Percentiles rank a stretch among this genome's conserved stretches.
Evolutionary conservation across 257 asterid genomes (phyloP).

Genomic region (Asclepias syriaca): DNA sequence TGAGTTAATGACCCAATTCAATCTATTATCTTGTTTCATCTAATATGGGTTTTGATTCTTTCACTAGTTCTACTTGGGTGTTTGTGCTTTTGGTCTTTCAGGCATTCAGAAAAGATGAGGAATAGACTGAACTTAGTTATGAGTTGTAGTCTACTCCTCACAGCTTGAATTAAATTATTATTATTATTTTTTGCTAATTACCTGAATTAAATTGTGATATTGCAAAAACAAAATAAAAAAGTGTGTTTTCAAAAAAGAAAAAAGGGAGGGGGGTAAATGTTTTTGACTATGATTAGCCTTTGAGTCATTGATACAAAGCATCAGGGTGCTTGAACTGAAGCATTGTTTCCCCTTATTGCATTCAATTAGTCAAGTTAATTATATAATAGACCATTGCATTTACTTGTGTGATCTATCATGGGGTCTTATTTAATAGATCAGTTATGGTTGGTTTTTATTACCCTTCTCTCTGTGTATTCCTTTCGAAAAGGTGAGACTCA

Average conservation of each 20-base stretch:
- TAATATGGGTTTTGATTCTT: neutral
- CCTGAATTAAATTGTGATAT: neutral
- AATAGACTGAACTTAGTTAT: neutral
- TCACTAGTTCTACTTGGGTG: neutral
- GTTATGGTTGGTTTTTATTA: neutral
- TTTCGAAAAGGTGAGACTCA: neutral
- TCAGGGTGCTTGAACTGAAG: neutral
- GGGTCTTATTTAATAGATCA: neutral
- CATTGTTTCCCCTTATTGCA: neutral
- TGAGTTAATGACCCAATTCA: neutral
- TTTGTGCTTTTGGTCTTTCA: neutral
- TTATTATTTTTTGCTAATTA: too few relatives aligned
- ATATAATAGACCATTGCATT: neutral
- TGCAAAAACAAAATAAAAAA: too few relatives aligned
- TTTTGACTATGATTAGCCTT: neutral
- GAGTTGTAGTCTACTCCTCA: neutral
- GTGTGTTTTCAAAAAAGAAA: too few relatives aligned
- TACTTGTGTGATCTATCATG: neutral
- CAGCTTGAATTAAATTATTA: neutral
- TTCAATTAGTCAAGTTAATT: neutral
- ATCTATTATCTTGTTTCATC: neutral
- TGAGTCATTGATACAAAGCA: neutral
- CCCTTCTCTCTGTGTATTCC: neutral
- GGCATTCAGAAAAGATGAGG: neutral
- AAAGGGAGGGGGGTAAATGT: neutral